Conservation (phyloP, 495 filamentous ascomycete species). For the Monascus purpureus region DNA sequence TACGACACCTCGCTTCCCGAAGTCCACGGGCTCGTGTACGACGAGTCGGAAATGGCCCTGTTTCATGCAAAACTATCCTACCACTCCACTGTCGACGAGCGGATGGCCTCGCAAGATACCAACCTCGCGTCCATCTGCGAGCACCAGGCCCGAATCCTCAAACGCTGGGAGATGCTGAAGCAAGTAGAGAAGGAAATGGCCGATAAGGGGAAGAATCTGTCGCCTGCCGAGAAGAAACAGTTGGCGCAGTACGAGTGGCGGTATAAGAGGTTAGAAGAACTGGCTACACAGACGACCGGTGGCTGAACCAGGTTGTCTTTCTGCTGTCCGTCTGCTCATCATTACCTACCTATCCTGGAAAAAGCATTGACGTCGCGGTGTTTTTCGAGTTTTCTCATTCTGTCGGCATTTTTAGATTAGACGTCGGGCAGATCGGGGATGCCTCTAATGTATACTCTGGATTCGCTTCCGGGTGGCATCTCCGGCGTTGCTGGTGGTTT, state of each 20-base stretch:
- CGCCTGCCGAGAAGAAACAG: constrained; percentile 20
- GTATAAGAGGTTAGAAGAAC: constrained; percentile 22
- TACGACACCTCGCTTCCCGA: constrained; percentile 17
- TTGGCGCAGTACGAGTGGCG: constrained; percentile 27
- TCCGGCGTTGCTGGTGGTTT: too few relatives aligned
- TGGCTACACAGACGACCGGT: constrained; percentile 12
- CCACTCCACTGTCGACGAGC: constrained; percentile 25
- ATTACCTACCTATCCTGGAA: too few relatives aligned
- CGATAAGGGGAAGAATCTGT: constrained; percentile 19
- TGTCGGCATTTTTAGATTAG: too few relatives aligned
- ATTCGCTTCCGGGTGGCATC: too few relatives aligned
- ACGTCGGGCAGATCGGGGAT: too few relatives aligned
- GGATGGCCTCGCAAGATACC: constrained; percentile 19
- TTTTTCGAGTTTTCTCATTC: too few relatives aligned
- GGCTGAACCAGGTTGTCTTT: too few relatives aligned
- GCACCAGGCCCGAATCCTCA: constrained; percentile 21
- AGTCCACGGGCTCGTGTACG: constrained; percentile 25
- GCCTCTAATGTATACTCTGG: too few relatives aligned
- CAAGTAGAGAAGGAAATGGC: constrained; percentile 22
- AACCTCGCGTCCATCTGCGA: constrained; percentile 26
- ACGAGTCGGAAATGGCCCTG: constrained; percentile 30
- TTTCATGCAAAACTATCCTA: constrained; percentile 28
- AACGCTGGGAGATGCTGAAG: constrained; percentile 26
- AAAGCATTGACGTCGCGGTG: too few relatives aligned
- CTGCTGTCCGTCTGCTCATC: too few relatives aligned